These are phyloP conservation scores for Coemansia sp. DNA, from an alignment of 192 early-diverging fungal species.

Conservation along the genomic window DNA sequence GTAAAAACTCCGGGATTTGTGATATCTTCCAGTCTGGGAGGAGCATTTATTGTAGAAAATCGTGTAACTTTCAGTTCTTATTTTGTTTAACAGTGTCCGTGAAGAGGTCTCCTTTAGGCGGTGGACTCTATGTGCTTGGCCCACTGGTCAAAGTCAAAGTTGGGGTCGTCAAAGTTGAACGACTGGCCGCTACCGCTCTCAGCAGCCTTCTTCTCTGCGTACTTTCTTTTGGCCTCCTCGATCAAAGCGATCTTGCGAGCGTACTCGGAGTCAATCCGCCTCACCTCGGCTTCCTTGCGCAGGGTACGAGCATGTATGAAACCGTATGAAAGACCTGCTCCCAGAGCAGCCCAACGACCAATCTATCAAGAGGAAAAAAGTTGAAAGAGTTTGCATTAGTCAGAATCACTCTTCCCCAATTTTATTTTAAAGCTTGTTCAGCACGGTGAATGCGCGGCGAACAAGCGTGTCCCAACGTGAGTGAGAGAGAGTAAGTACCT, in stretches of 20 bases:
- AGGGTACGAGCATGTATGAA: constrained; percentile 40
- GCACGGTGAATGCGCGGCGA: background rate
- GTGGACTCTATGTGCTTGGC: constrained; percentile 43
- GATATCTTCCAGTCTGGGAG: background rate
- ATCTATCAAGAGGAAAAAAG: constrained; percentile 26
- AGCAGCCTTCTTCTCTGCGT: constrained; percentile 35
- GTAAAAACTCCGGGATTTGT: background rate
- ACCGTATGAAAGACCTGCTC: constrained; percentile 49
- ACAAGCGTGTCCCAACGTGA: background rate
- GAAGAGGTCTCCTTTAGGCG: constrained; percentile 19
- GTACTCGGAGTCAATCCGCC: constrained; percentile 38
- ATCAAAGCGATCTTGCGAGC: constrained; percentile 51
- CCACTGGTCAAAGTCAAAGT: constrained; percentile 53
- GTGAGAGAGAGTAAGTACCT: too few species aligned
- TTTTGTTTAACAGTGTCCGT: too few species aligned
- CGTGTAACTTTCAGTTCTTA: too few species aligned
- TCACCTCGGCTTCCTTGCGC: constrained; percentile 33
- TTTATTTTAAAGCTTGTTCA: background rate
- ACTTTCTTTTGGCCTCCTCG: constrained; percentile 54
- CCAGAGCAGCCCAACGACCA: constrained; percentile 51
- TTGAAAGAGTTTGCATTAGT: background rate
- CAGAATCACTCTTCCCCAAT: background rate
- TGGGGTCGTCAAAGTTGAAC: constrained; percentile 49
- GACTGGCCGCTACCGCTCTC: constrained; percentile 12
- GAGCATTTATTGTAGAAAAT: background rate